Evolutionary conservation across 805 yeast species (phyloP), one percentile per base, ranked within the genome.

Genomic region (Hemisphaericaspora nanyangensis): DNA sequence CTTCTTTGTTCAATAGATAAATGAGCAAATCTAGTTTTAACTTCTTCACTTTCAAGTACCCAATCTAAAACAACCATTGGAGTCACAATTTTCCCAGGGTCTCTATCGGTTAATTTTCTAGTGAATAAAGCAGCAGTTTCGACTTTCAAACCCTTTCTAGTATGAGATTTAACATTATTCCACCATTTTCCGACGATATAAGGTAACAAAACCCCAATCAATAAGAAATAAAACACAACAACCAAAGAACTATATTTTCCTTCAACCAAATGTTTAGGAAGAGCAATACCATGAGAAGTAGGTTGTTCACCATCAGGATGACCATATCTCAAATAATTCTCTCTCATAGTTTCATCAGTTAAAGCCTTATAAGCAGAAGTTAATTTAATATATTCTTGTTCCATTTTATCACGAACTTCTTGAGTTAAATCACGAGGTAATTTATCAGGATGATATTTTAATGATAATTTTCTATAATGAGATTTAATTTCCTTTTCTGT

Each of bases 271-370:
- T 86, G 88, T 57, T 84, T 81, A 24, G 99, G 99, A 48, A 93
- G 66, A 0, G 98, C 99, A 60, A 93, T 89, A 45, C 99, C 99
- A 58, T 88, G 96, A 16, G 83, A 68, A 15, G 83, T 74, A 19
- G 86, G 86, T 61, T 87, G 95, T 30, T 95, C 96, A 31, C 99
- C 99, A 66, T 93, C 99, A 4, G 99, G 99, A 58, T 95, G 96
- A 35, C 99, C 99, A 55, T 83, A 93, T 51, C 78, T 81, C 52
- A 82, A 68, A 60, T 77, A 89, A 58, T 93, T 93, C 50, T 85
- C 86, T 52, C 79, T 84, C 3, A 86, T 80, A 8, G 71, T 74
- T 50, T 87, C 96, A 62, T 93, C 98, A 11, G 99, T 95, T 47
- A 93, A 75, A 0, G 99, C 87, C 62, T 89, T 85, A 65, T 95